These are phyloP conservation scores for Wickerhamomyces rabaulensis DNA, from an alignment of 805 yeast genomes.

Conservation along the genomic window DNA sequence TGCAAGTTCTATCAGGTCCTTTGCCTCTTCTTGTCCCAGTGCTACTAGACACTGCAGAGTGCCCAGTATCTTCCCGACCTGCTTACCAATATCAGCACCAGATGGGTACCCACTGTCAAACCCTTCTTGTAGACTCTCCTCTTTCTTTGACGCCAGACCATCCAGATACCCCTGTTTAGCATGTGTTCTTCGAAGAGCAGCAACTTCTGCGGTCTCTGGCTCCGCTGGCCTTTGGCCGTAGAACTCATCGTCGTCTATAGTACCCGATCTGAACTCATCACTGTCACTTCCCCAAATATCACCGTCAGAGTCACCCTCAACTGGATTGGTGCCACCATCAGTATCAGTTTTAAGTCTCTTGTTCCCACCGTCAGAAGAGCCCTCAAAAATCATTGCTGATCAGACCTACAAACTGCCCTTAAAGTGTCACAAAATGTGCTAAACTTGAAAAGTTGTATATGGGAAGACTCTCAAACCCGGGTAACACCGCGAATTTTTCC, in stretches of 20 bases:
- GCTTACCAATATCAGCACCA: conserved; percentile 67
- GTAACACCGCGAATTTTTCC: background rate
- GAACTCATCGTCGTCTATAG: conserved; percentile 24
- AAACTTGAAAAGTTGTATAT: no score
- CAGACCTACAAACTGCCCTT: background rate
- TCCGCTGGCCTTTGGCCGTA: conserved; percentile 28
- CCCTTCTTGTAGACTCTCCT: conserved; percentile 65
- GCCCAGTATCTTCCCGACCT: conserved; percentile 64
- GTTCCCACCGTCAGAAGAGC: background rate
- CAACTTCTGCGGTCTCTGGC: conserved; percentile 22
- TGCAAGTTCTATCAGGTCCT: conserved; percentile 31
- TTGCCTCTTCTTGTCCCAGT: conserved; percentile 10
- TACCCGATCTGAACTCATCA: conserved; percentile 18
- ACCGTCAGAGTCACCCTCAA: conserved; percentile 18
- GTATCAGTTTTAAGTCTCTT: background rate
- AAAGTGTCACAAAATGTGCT: background rate
- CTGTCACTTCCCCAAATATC: conserved; percentile 31
- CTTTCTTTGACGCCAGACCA: conserved; percentile 69
- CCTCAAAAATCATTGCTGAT: background rate
- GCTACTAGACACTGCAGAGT: conserved; percentile 31
- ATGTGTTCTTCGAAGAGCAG: conserved; percentile 54
- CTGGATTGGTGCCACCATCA: background rate
- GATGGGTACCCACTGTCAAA: conserved; percentile 74
- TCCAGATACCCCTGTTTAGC: conserved; percentile 78
- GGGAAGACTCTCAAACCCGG: background rate